Percentiles rank a stretch among this genome's conserved stretches.
Conservation (phyloP, 192 early-diverging fungal species). For the Helicostylum pulchrum region DNA sequence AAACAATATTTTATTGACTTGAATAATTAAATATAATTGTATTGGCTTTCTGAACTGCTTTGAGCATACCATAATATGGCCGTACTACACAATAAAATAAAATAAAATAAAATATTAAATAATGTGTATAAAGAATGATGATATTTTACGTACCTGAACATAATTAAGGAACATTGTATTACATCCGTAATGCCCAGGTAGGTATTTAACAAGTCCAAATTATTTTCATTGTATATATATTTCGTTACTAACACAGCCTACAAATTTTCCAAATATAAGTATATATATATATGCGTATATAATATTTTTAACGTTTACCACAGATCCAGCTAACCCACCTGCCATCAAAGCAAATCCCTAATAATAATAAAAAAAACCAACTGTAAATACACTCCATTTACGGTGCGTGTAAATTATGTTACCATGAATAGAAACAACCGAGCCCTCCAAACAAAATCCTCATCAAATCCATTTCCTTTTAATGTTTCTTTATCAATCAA, state of each 20-base stretch:
- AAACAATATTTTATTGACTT: too few species aligned
- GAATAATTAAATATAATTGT: too few species aligned
- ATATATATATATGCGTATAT: not conserved
- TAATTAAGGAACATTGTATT: slow-evolving; percentile 12
- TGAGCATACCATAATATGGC: slow-evolving; percentile 4
- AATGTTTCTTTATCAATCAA: slow-evolving; percentile 16
- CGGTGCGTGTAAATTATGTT: not conserved
- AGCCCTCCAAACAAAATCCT: not conserved
- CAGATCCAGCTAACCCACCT: slow-evolving; percentile 13
- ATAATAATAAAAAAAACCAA: not conserved
- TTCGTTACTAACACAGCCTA: slow-evolving; percentile 12
- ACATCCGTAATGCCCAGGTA: slow-evolving; percentile 16
- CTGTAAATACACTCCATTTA: not conserved
- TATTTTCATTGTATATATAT: slow-evolving; percentile 11
- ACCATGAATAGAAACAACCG: slow-evolving; percentile 10
- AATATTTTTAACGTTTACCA: not conserved
- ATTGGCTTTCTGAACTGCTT: too few species aligned
- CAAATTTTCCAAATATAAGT: not conserved
- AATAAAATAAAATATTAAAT: not conserved
- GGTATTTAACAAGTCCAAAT: not conserved
- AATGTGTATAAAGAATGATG: not conserved
- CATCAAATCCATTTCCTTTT: slow-evolving; percentile 7
- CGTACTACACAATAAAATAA: not conserved
- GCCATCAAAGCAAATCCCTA: slow-evolving; percentile 15
- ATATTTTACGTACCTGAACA: slow-evolving; percentile 3